phyloP scores from a whole-genome alignment of 371 early-diverging fungal species.

The Capillidium rhysosporum region DNA sequence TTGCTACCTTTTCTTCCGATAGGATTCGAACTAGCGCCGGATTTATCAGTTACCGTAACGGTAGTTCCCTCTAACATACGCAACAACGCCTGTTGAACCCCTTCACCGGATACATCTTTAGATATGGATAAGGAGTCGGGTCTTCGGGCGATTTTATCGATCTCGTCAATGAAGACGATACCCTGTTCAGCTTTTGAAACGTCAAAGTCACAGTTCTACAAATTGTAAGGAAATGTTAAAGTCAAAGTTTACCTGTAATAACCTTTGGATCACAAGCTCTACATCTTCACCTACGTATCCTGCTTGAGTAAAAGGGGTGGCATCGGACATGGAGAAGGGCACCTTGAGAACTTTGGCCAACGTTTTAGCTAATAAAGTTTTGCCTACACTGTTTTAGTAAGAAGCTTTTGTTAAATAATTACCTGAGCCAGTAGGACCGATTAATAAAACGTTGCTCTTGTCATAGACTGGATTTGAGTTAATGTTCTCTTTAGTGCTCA shows the following conservation, averaged over 20 bases:
- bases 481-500: conserved; percentile 6
- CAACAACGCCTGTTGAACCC: conserved; percentile 74
- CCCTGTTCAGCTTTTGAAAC: conserved; percentile 70
- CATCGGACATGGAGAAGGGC: conserved; percentile 84
- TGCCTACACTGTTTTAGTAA: conserved; percentile 21
- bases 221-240: background rate
- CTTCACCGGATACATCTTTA: conserved; percentile 87
- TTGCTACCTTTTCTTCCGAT: conserved; percentile 10
- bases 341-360: conserved; percentile 69
- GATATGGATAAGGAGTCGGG: conserved; percentile 51
- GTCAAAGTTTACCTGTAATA: conserved; percentile 35
- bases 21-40: conserved; percentile 21
- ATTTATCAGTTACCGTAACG: conserved; percentile 68
- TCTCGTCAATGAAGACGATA: conserved; percentile 85
- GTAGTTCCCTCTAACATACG: conserved; percentile 79
- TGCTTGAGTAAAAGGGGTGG: conserved; percentile 80
- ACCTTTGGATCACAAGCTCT: conserved; percentile 61
- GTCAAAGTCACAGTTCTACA: conserved; percentile 61
- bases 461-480: conserved; percentile 30
- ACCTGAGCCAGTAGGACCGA: conserved; percentile 75
- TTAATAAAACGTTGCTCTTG: conserved; percentile 70
- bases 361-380: conserved; percentile 68
- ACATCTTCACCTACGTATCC: conserved; percentile 93
- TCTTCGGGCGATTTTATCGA: conserved; percentile 69
- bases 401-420: conserved; percentile 9